phyloP scores from a whole-genome alignment of 179 eudicot species.

The Beta corolliflora region DNA sequence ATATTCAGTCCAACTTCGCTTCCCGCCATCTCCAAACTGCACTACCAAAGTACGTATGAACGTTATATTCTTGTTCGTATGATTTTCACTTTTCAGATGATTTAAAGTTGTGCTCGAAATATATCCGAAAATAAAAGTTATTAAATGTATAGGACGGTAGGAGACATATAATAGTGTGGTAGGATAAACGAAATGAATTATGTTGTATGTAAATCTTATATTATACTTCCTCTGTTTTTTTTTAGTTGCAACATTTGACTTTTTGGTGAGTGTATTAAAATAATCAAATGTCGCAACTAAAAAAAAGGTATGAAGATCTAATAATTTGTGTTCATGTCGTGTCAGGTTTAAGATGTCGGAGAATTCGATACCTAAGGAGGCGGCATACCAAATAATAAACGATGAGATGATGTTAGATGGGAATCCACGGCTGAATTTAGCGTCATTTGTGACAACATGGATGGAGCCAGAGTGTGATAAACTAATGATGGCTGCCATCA shows the following conservation, averaged over 20 bases:
- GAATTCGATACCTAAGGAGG: slow-evolving; percentile 46
- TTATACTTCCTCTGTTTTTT: too few relatives aligned
- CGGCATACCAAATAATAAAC: slow-evolving; percentile 48
- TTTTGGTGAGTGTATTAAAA: too few relatives aligned
- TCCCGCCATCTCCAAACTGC: slow-evolving; percentile 29
- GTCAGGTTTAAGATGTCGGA: slow-evolving; percentile 35
- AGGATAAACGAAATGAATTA: neutral
- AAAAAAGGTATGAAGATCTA: too few relatives aligned
- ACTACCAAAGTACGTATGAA: slow-evolving; percentile 19
- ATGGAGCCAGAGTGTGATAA: slow-evolving; percentile 53
- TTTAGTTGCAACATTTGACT: too few relatives aligned
- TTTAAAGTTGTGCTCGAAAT: too few relatives aligned
- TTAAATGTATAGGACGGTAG: too few relatives aligned
- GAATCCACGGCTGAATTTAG: slow-evolving; percentile 45
- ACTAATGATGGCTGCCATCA: slow-evolving; percentile 44
- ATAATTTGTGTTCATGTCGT: neutral
- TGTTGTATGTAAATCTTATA: too few relatives aligned
- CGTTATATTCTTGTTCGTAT: neutral
- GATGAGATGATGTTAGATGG: slow-evolving; percentile 53
- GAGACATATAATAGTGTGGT: too few relatives aligned
- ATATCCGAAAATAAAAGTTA: too few relatives aligned
- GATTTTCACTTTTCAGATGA: too few relatives aligned
- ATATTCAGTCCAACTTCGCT: slow-evolving; percentile 24
- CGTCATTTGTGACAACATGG: slow-evolving; percentile 51
- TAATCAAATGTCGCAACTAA: too few relatives aligned